Evolutionary conservation across 768 basidiomycete species (phyloP).

Genomic region (Mycena alexandri): DNA sequence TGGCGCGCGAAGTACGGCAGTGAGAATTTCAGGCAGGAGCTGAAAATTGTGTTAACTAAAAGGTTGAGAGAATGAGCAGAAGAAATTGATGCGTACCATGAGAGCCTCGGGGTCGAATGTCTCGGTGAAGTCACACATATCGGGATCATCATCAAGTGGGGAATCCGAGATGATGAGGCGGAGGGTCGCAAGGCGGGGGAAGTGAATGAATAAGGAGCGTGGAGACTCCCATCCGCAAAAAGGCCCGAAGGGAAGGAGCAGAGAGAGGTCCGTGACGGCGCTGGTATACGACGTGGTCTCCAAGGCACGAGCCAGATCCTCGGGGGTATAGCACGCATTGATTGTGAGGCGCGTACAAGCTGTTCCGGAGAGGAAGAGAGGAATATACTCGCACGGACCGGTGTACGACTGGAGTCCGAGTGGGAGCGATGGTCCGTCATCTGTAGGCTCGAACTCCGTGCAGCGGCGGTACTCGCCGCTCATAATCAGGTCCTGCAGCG

Average conservation of each 20-base stretch:
- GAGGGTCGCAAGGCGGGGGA: conserved; percentile 1
- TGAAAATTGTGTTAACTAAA: neutral
- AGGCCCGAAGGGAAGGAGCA: neutral
- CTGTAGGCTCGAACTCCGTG: neutral
- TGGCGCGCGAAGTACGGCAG: neutral
- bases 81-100: neutral
- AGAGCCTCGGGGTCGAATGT: neutral
- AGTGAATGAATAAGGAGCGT: neutral
- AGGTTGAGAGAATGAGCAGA: neutral
- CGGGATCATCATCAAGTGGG: conserved; percentile 4
- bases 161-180: neutral
- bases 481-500: conserved; percentile 11
- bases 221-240: neutral
- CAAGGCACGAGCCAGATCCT: neutral
- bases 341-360: conserved; percentile 9
- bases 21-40: neutral
- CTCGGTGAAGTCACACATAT: neutral
- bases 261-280: conserved; percentile 3
- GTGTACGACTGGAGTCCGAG: conserved; percentile 1
- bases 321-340: neutral
- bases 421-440: neutral
- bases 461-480: conserved; percentile 8
- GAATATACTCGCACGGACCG: conserved; percentile 19
- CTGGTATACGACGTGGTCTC: neutral
- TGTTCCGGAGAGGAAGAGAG: conserved; percentile 14